Evolutionary conservation across 2,329 filamentous ascomycete genomes (phyloP).

Genomic region (Epichloe sibirici): DNA sequence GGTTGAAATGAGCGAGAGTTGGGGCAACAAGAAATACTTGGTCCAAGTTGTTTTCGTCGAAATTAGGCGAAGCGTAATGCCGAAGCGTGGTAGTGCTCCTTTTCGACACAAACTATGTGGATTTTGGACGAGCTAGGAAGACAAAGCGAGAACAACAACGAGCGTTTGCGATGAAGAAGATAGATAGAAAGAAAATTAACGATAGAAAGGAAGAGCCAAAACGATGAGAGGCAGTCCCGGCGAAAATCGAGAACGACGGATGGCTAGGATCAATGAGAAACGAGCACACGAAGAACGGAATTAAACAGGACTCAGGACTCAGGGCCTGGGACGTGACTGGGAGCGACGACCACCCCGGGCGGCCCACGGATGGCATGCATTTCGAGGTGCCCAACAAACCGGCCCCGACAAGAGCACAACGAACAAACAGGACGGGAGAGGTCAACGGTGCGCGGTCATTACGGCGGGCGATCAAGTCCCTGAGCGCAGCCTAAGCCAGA

Average conservation of each 20-base stretch:
- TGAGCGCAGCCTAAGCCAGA: constrained; percentile 3
- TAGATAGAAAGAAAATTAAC: constrained; percentile 16
- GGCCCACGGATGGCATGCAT: not conserved
- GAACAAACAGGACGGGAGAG: constrained; percentile 3
- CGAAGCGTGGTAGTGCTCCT: not conserved
- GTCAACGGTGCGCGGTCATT: not conserved
- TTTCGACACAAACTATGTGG: not conserved
- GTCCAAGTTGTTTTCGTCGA: not conserved
- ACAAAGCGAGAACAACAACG: not conserved
- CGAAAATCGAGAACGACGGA: constrained; percentile 8
- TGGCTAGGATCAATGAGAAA: constrained; percentile 8
- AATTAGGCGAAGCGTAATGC: not conserved
- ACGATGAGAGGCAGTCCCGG: constrained; percentile 41
- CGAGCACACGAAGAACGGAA: constrained; percentile 2
- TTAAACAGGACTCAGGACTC: not conserved
- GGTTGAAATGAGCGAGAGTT: not conserved
- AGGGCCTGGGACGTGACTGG: not conserved
- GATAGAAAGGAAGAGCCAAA: constrained; percentile 36
- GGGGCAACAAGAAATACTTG: not conserved
- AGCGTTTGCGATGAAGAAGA: not conserved
- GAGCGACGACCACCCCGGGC: not conserved
- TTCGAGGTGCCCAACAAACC: not conserved
- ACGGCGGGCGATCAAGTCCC: constrained; percentile 4
- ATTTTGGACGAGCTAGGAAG: not conserved
- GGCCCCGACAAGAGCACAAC: not conserved